These are phyloP conservation scores for Cucurbita maxima DNA, from an alignment of 306 rosid species.

Conservation along the genomic window DNA sequence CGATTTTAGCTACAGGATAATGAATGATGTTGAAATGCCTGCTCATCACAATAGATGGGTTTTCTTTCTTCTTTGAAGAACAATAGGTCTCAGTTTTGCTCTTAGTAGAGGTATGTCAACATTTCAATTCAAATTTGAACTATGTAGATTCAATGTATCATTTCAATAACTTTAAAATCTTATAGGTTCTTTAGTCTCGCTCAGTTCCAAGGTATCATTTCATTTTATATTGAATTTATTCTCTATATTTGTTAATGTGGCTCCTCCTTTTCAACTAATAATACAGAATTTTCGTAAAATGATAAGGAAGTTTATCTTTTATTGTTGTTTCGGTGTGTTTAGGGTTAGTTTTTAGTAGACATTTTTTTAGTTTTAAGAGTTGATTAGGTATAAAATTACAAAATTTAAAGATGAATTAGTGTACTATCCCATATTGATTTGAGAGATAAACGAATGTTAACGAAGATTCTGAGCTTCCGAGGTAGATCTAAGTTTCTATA, in stretches of 20 bases:
- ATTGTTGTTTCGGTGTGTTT: neutral
- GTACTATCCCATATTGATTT: accelerated
- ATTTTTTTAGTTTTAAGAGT: too few species aligned
- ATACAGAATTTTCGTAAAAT: neutral
- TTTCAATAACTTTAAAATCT: neutral
- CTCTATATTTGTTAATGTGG: too few species aligned
- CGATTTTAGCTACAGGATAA: slow-evolving; percentile 1
- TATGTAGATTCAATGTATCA: neutral
- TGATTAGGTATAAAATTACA: too few species aligned
- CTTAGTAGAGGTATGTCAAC: neutral
- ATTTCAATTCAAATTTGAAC: neutral
- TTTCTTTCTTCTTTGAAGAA: neutral
- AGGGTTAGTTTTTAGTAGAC: too few species aligned
- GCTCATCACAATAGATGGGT: neutral
- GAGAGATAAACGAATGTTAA: too few species aligned
- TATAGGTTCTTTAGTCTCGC: too few species aligned
- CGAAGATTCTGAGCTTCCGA: too few species aligned
- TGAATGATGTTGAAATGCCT: neutral
- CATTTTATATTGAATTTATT: too few species aligned
- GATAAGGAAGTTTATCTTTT: neutral
- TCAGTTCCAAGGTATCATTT: too few species aligned
- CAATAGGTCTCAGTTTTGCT: neutral
- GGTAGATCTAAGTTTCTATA: too few species aligned
- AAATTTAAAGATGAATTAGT: too few species aligned
- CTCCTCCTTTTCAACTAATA: too few species aligned